Conservation (phyloP, 495 filamentous ascomycete species). For the Penicillium malachiteum region DNA sequence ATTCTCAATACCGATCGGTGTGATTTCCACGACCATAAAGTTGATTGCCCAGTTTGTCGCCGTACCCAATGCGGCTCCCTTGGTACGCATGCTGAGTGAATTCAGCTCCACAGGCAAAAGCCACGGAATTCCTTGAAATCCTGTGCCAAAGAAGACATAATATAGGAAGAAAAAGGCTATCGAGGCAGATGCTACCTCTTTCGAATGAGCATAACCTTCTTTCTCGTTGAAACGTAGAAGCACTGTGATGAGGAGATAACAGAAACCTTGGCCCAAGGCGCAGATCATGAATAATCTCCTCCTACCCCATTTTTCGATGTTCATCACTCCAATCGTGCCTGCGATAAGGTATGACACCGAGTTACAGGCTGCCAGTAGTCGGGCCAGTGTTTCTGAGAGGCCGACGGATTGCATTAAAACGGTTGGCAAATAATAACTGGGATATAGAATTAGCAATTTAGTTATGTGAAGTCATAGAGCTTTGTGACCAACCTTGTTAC, state of each 20-base stretch:
- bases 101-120: slow-evolving; percentile 41
- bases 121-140: slow-evolving; percentile 15
- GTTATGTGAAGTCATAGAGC: background rate
- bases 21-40: slow-evolving; percentile 9
- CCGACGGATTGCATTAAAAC: slow-evolving; percentile 35
- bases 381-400: slow-evolving; percentile 35
- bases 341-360: slow-evolving; percentile 33
- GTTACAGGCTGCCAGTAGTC: slow-evolving; percentile 45
- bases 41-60: slow-evolving; percentile 34
- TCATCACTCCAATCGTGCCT: slow-evolving; percentile 31
- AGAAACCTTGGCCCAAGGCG: slow-evolving; percentile 42
- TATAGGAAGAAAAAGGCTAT: slow-evolving; percentile 43
- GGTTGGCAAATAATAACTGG: background rate
- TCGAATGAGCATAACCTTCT: slow-evolving; percentile 7
- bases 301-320: slow-evolving; percentile 44
- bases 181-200: slow-evolving; percentile 29
- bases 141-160: slow-evolving; percentile 47
- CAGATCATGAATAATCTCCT: slow-evolving; percentile 37
- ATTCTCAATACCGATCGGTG: slow-evolving; percentile 8
- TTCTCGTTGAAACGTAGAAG: slow-evolving; percentile 38
- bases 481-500: slow-evolving; percentile 2
- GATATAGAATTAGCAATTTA: background rate
- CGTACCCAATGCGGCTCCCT: slow-evolving; percentile 35
- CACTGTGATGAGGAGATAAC: slow-evolving; percentile 47
- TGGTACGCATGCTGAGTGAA: slow-evolving; percentile 36